Base-by-base conservation (phyloP, 148 eudicot genomes). In the Rhododendron williamsianum region DNA sequence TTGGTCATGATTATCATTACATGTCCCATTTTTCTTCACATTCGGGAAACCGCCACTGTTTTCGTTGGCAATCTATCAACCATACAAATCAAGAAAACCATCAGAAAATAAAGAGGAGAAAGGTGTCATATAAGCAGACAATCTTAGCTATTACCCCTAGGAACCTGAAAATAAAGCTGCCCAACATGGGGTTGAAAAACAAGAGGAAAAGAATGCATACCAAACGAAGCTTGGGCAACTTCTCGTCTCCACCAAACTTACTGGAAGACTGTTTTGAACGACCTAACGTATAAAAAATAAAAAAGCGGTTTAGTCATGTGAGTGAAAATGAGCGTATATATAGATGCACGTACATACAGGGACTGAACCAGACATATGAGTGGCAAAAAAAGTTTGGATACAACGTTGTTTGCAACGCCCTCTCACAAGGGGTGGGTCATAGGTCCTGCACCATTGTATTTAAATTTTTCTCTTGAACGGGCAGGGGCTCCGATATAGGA, bases 201-300 rank as follows among this genome's bases (percentile, higher is more conserved):
- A 54, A 27, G 52, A 67, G n/a, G 78, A 67, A 46, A 27, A 36
- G 23, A 35, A 71, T 43, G 83, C 92, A 83, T 95, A 97, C 99
- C 99, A 93, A 83, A 85, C 92, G 92, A 89, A 89, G 92, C 91
- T 93, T 97, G 13, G 96, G 93, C 85, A 93, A 88, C 87, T 94
- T 97, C 76, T 92, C 96, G 84, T 94, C 96, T 35, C 92, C 94
- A 78, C 92, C 92, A 85, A 92, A 92, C 90, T 92, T 95, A 88
- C 92, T 89, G n/a, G 95, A 90, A 82, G 91, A 92, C 89, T 91
- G 90, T 45, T 91, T 92, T 3, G 94, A 85, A 21, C 94, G 92
- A 89, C 88, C 99, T 97, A 89, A 72, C 8, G 71, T 43, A 89
- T 13, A 43, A 0, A 19, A 13, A 51, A 48, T 15, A 48, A 21